Evolutionary conservation across 495 filamentous ascomycete genomes (phyloP).

Genomic region (Bacidia rubella): DNA sequence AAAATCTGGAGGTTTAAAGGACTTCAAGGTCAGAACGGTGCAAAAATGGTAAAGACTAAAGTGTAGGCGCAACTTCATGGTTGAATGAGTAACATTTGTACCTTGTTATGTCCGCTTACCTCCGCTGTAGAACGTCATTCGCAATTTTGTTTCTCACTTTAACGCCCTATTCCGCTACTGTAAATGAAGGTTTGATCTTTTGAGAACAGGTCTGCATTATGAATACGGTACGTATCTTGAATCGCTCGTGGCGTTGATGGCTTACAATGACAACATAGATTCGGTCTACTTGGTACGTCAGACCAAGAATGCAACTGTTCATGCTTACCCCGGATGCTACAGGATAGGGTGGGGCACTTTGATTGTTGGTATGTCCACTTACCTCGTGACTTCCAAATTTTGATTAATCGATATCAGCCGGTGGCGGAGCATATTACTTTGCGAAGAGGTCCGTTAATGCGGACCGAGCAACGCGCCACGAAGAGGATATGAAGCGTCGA

Average conservation of each 20-base stretch:
- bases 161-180: too few relatives aligned
- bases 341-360: constrained; percentile 83
- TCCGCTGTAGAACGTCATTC: too few relatives aligned
- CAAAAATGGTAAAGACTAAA: too few relatives aligned
- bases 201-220: too few relatives aligned
- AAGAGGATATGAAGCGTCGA: constrained; percentile 51
- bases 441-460: constrained; percentile 89
- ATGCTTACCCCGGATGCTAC: constrained; percentile 1
- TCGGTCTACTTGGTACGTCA: constrained; percentile 38
- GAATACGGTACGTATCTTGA: constrained; percentile 30
- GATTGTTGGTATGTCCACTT: constrained; percentile 46
- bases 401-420: constrained; percentile 36
- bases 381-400: constrained; percentile 11
- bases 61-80: too few relatives aligned
- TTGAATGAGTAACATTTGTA: too few relatives aligned
- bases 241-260: too few relatives aligned
- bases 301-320: neutral
- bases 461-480: constrained; percentile 59
- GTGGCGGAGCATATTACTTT: constrained; percentile 90
- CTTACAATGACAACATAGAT: constrained; percentile 29
- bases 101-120: too few relatives aligned
- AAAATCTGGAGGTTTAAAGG: too few relatives aligned
- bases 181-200: too few relatives aligned
- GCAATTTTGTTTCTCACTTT: too few relatives aligned
- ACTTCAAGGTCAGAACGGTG: too few relatives aligned